phyloP scores from a whole-genome alignment of 164 flowering plant genomes.

The Piper longum region DNA sequence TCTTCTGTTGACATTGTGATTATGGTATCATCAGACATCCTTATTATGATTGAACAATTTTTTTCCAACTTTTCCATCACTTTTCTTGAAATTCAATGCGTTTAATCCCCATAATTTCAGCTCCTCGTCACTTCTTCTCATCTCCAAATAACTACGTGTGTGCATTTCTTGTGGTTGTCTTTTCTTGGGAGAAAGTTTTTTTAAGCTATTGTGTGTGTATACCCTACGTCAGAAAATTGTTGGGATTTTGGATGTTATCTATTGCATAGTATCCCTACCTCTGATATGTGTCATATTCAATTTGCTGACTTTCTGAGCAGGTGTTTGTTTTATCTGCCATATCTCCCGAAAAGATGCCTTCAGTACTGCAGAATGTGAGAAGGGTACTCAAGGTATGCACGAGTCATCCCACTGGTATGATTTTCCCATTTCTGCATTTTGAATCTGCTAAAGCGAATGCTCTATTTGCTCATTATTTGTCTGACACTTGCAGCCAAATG shows the following conservation, averaged over 20 bases:
- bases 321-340: conserved; percentile 95
- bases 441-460: neutral
- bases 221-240: too few species aligned
- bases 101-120: too few species aligned
- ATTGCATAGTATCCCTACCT: too few species aligned
- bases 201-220: too few species aligned
- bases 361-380: conserved; percentile 60
- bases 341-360: conserved; percentile 87
- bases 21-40: conserved; percentile 40
- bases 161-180: too few species aligned
- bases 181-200: too few species aligned
- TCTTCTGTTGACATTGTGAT: conserved; percentile 86
- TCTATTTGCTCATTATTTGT: neutral
- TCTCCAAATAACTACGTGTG: too few species aligned
- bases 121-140: too few species aligned
- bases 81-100: too few species aligned
- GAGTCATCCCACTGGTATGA: too few species aligned
- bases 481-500: conserved; percentile 61
- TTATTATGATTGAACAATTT: neutral
- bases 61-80: conserved; percentile 4
- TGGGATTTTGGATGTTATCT: too few species aligned
- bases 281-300: neutral
- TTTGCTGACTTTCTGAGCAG: conserved; percentile 50
- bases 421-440: neutral
- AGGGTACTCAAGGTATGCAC: conserved; percentile 63